Percentiles rank a stretch among this genome's conserved stretches.
phyloP scores from a whole-genome alignment of 192 early-diverging fungal species.

The Rhizophagus sp. region DNA sequence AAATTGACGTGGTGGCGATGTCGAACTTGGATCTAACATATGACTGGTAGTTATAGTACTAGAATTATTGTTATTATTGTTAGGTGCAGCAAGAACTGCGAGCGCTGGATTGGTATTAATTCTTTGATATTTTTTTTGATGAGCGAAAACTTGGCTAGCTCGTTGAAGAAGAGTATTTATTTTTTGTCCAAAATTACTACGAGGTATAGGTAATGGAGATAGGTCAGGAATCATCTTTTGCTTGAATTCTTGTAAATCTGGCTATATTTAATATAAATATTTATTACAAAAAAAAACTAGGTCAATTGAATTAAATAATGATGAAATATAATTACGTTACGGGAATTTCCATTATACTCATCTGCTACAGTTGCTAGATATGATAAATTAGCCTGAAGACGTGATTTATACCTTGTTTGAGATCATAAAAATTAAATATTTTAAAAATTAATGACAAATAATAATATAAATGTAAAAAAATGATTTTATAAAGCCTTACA shows the following conservation, averaged over 20 bases:
- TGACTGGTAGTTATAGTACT: neutral
- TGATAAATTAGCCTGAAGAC: constrained; percentile 23
- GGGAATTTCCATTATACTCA: constrained; percentile 25
- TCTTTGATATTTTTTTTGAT: constrained; percentile 18
- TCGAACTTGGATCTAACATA: neutral
- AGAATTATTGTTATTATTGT: constrained; percentile 7
- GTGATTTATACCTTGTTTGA: constrained; percentile 13
- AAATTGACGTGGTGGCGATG: constrained; percentile 14
- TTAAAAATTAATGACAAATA: neutral
- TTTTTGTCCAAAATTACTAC: neutral
- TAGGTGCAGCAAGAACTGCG: neutral
- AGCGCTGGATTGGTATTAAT: neutral
- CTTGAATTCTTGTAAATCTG: constrained; percentile 15
- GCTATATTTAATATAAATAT: neutral
- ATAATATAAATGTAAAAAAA: neutral
- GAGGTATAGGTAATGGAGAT: constrained; percentile 10
- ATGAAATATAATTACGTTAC: constrained; percentile 7
- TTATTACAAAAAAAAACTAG: neutral
- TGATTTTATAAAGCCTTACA: constrained; percentile 12
- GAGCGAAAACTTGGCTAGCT: constrained; percentile 16
- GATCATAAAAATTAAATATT: neutral
- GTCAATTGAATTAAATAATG: neutral
- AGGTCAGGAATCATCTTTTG: constrained; percentile 20
- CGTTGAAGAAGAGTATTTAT: constrained; percentile 25
- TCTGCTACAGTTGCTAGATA: constrained; percentile 29